Base-by-base conservation (phyloP, 495 filamentous ascomycete species). In the Cercophora sp. region DNA sequence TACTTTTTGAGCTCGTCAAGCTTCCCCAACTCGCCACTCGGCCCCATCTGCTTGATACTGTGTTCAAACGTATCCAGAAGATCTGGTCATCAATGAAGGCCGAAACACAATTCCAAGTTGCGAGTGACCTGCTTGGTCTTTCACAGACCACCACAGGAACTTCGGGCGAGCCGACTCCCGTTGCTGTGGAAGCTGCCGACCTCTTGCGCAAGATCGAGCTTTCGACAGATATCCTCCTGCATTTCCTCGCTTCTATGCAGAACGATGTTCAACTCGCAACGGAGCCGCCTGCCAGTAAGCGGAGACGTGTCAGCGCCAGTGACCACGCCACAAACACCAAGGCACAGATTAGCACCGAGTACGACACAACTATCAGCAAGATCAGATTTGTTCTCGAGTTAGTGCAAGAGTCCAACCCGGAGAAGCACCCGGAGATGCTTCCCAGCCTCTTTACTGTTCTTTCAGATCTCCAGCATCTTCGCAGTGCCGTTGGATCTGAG, bases 321-420 rank as follows among this genome's bases (percentile, higher is more conserved):
- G 86, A 86, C 48, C 75, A 69, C 11, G 68, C 67, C 40, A 64
- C 65, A 10, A 63, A 62, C 52, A 37, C 72, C 8, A 63, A 61
- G 25, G 60, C 62, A 45, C 68, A 70, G 39, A 54, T 54, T 32
- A 70, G 67, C 15, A 64, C 70, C 5, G 80, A 87, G 48, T 64
- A 88, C 18, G 76, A 76, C 52, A 74, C 77, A 32, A 74, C 81
- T 5, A 75, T 96, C 58, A 81, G 79, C 58, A 85, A 85, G 63
- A 78, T 88, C 48, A 96, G 89, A 2, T 84, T 96, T 56, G 86
- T 96, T n/a, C 73, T 96, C 3, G 89, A 96, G 62, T 71, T 96
- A 10, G 75, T 97, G 10, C 89, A 96, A 56, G 79, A 76, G 42
- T 92, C 89, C 18, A 77, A 79, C 15, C 83, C 87, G 1, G 83